Evolutionary conservation across 495 filamentous ascomycete genomes (phyloP), one percentile per base, ranked within the genome.

Genomic region (Daldinia childiae): DNA sequence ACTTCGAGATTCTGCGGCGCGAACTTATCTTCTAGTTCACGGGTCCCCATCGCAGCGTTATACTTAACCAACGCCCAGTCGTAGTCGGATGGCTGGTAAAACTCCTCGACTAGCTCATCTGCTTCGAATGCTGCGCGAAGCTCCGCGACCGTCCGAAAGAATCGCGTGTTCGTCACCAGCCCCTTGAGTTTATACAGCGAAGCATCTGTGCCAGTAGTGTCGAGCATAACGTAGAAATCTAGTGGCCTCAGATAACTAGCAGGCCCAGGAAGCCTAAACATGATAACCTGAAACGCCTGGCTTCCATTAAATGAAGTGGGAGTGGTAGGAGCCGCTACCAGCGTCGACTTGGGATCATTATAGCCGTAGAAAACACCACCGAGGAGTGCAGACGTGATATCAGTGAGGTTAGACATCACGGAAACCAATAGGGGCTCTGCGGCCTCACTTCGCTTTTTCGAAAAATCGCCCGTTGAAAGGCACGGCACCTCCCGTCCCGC

Each of bases 1-100:
- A 81, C 36, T 61, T 80, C 78, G 26, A 82, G 55, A 19, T 62
- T 81, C 48, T 76, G 76, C 19, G 81, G 81, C n/a, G 80, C 79
- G 8, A 79, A 68, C 12, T 77, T 77, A 3, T 81, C 78, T 54
- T 83, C 80, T 1, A 82, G 71, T 32, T 78, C 77, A 34, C 80
- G 81, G 0, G 75, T 64, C 3, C 79, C 80, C 64, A 81, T 71
- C 58, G 78, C 75, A 4, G 75, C 56, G 54, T 82, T 76, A 50
- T 74, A 68, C 32, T 80, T 69, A 0, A 81, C 64, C n/a, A 78
- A 57, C 4, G 78, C 78, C 77, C 78, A 81, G 27, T 68, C 57
- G 11, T 77, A 57, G 57, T 77, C 68, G 15, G 61, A 62, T 15
- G 76, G 74, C 66, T 79, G 77, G 12, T 74, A 68, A 48, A 71